phyloP scores from a whole-genome alignment of 805 yeast species.

The Kodamaea hsintzibuensis region DNA sequence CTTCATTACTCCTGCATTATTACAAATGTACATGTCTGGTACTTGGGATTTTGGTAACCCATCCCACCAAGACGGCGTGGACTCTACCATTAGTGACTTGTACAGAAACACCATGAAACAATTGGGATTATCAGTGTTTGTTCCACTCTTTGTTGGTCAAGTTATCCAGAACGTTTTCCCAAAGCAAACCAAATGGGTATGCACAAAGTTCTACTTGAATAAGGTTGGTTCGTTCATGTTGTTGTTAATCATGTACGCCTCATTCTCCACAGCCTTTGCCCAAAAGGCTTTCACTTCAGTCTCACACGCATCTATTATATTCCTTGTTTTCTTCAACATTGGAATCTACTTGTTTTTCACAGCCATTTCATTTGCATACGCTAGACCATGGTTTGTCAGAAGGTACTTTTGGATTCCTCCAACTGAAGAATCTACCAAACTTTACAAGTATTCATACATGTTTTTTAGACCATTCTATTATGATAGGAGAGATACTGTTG shows the following conservation, averaged over 20 bases:
- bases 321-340: slow-evolving; percentile 79
- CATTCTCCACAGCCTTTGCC: slow-evolving; percentile 85
- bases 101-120: slow-evolving; percentile 84
- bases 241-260: slow-evolving; percentile 71
- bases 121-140: slow-evolving; percentile 77
- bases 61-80: slow-evolving; percentile 47
- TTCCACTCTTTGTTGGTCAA: slow-evolving; percentile 89
- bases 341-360: slow-evolving; percentile 82
- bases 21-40: slow-evolving; percentile 64
- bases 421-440: slow-evolving; percentile 38
- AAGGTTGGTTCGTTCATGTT: slow-evolving; percentile 83
- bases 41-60: slow-evolving; percentile 83
- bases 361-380: slow-evolving; percentile 52
- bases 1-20: slow-evolving; percentile 81
- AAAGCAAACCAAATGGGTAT: slow-evolving; percentile 58
- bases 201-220: slow-evolving; percentile 56
- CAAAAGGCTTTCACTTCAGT: slow-evolving; percentile 76
- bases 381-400: slow-evolving; percentile 59
- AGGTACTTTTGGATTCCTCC: slow-evolving; percentile 49
- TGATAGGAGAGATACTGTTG: slow-evolving; percentile 67
- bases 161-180: slow-evolving; percentile 72
- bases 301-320: slow-evolving; percentile 65
- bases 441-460: slow-evolving; percentile 47
- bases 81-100: slow-evolving; percentile 50
- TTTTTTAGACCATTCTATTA: slow-evolving; percentile 67